These are phyloP conservation scores for Komagataella phaffii DNA, from an alignment of 805 yeast species.

Conservation along the genomic window DNA sequence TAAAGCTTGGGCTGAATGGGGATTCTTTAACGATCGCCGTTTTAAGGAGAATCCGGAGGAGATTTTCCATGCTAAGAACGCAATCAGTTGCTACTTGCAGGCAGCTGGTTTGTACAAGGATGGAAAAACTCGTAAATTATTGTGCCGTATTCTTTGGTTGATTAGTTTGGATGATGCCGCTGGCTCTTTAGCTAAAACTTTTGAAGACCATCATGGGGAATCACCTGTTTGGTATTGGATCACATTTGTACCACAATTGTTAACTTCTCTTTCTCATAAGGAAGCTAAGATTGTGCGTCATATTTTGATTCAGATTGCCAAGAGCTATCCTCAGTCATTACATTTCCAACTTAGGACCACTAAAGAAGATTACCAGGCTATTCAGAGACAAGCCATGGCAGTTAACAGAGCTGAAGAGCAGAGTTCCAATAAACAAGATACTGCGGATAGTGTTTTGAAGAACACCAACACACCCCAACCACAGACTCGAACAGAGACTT, in stretches of 20 bases:
- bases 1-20: conserved; percentile 99
- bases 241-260: conserved; percentile 86
- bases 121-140: conserved; percentile 74
- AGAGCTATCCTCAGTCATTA: conserved; percentile 92
- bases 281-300: conserved; percentile 86
- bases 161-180: conserved; percentile 79
- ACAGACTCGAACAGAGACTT: conserved; percentile 6
- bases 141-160: conserved; percentile 89
- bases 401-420: conserved; percentile 2
- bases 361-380: conserved; percentile 81
- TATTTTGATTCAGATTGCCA: conserved; percentile 83
- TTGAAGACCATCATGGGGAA: conserved; percentile 87
- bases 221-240: conserved; percentile 99
- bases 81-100: conserved; percentile 89
- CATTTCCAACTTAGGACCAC: conserved; percentile 94
- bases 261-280: conserved; percentile 79
- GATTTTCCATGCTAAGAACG: conserved; percentile 78
- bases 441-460: background rate
- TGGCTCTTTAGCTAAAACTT: conserved; percentile 74
- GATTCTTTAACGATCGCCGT: conserved; percentile 81
- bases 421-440: background rate
- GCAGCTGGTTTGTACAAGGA: conserved; percentile 96
- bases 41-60: conserved; percentile 76
- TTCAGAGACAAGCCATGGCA: conserved; percentile 56
- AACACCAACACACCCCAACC: conserved; percentile 2